Conservation (phyloP, 2,329 filamentous ascomycete species). For the Aureobasidium sp. region DNA sequence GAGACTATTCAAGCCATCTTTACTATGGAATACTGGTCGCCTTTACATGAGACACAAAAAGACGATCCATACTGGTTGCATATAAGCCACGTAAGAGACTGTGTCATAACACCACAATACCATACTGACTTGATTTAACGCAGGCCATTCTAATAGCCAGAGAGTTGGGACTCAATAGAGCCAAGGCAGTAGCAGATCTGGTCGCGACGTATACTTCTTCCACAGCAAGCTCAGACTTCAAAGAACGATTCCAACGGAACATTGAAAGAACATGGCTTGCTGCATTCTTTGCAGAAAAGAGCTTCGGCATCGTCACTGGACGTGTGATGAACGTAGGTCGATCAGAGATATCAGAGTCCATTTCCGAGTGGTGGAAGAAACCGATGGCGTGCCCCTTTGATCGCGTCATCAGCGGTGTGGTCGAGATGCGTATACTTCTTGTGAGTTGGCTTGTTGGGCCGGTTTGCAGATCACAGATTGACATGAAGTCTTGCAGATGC, state of each 20-base stretch:
- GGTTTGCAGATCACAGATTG: neutral
- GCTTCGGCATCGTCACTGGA: conserved; percentile 5
- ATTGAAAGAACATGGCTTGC: conserved; percentile 5
- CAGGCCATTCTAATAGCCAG: neutral
- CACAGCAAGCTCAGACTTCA: neutral
- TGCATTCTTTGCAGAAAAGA: conserved; percentile 8
- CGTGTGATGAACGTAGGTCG: neutral
- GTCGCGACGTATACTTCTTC: neutral
- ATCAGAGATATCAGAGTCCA: neutral
- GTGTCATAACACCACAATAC: neutral
- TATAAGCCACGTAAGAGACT: conserved; percentile 1
- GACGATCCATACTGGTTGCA: conserved; percentile 10
- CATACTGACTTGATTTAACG: neutral
- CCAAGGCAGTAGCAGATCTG: neutral
- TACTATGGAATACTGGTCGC: conserved; percentile 3
- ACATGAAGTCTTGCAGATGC: neutral
- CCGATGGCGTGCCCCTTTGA: neutral
- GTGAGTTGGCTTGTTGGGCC: neutral
- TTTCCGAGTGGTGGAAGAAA: conserved; percentile 8
- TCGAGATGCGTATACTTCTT: conserved; percentile 1
- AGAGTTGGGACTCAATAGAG: neutral
- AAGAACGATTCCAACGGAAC: neutral
- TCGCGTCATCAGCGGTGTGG: neutral
- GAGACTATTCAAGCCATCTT: neutral
- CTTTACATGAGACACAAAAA: neutral